A percentile compares a stretch with the other conserved stretches of the same genome.
Conservation (phyloP, 345 rosid genomes). For the Syzygium aqueum region DNA sequence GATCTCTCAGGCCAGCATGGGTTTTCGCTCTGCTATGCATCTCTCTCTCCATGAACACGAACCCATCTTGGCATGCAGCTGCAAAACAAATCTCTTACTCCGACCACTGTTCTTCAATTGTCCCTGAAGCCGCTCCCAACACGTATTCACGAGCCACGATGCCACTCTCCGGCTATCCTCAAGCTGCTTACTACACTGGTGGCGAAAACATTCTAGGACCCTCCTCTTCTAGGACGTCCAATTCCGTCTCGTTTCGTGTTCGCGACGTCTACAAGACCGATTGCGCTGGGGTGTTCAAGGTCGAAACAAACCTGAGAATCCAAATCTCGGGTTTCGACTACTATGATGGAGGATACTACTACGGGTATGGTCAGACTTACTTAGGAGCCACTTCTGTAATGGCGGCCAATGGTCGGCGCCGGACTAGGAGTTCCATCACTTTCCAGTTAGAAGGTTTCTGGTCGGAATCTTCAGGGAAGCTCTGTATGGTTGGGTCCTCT, state of each 20-base stretch:
- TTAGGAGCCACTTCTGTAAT: neutral
- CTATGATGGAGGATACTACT: neutral
- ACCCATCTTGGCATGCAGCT: neutral
- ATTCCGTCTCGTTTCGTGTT: conserved; percentile 1
- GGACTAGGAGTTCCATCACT: neutral
- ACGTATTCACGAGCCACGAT: neutral
- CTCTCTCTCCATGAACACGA: neutral
- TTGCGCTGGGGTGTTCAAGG: conserved; percentile 1
- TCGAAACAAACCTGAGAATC: conserved; percentile 7
- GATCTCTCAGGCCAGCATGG: neutral
- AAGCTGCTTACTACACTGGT: conserved; percentile 8
- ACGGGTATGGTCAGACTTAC: neutral
- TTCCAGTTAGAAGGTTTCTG: conserved; percentile 37
- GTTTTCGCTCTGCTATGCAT: neutral
- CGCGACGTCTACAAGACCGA: neutral
- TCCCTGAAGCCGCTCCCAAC: conserved; percentile 11
- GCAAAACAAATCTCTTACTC: conserved; percentile 4
- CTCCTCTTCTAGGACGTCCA: neutral
- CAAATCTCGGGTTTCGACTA: neutral
- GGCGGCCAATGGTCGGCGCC: no score
- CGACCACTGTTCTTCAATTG: conserved; percentile 14
- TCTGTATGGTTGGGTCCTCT: conserved; percentile 40
- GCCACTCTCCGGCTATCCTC: neutral
- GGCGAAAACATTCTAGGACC: neutral
- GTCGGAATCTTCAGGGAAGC: conserved; percentile 28